Conservation (phyloP, 192 early-diverging fungal genomes). For the Rhizophagus clarus region DNA sequence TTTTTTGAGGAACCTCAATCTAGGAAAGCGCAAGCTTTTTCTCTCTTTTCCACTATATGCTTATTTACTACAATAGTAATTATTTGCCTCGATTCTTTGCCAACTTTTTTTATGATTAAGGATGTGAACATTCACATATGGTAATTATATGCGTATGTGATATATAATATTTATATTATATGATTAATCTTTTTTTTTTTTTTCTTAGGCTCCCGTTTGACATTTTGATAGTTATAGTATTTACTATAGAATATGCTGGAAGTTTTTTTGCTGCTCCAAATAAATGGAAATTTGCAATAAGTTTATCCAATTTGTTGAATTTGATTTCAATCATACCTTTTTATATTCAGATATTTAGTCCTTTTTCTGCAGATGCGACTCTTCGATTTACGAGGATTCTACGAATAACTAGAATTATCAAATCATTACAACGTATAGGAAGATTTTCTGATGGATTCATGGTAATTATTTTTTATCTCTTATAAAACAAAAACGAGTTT, state of each 20-base stretch:
- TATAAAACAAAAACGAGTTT: too few species aligned
- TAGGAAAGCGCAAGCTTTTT: neutral
- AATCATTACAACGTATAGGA: conserved; percentile 1
- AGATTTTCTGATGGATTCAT: conserved; percentile 24
- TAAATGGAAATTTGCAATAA: neutral
- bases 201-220: neutral
- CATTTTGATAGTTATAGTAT: neutral
- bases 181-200: neutral
- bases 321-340: neutral
- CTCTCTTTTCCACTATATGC: neutral
- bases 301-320: neutral
- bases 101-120: neutral
- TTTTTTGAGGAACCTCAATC: conserved; percentile 4
- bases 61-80: neutral
- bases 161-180: neutral
- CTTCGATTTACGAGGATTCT: conserved; percentile 22
- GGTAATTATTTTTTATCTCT: neutral
- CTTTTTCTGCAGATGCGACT: neutral
- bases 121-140: neutral
- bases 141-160: neutral
- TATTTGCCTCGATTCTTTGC: neutral
- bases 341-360: neutral
- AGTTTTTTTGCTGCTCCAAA: neutral
- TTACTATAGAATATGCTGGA: neutral
- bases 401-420: conserved; percentile 9